Base-by-base conservation (phyloP, 2,329 filamentous ascomycete species). In the Pezicula neosporulosa region DNA sequence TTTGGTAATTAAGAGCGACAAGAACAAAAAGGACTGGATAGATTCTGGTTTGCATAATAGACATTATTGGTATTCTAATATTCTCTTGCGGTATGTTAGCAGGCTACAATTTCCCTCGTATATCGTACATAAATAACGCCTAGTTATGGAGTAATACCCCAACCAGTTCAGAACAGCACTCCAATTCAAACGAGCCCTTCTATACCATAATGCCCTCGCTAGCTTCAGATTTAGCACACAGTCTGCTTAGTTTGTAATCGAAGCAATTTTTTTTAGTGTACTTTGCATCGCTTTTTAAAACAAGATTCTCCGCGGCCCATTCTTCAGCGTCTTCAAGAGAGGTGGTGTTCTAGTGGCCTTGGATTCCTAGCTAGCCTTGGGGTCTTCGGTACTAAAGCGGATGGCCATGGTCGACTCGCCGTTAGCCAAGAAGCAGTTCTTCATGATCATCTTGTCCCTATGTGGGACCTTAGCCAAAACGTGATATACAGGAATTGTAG, bases 371-470 rank as follows among this genome's bases (percentile, higher is more conserved):
- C 21, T 30, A 13, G 37, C 45, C 45, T 48, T 48, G 13, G 52
- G 54, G 53, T 52, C 57, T 27, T 57, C 54, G 27, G 61, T 56
- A 2, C 65, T 64, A 16, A 60, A 59, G 30, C 57, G 58, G 12
- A 66, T 44, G 15, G 28, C 43, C 15, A 15, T 43, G 38, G 58
- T 60, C 5, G 33, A 55, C 7, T 63, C 41, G 21, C 48, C 50
- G 19, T 16, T 37, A 7, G 28, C 28, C 35, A 72, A 48, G 7
- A 60, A 28, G 4, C 21, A 10, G 3, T 62, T 57, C 62, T 80
- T 76, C 72, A 77, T 76, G 18, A 59, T 64, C 30, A 57, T 60
- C 65, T 80, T 80, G 56, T 80, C 77, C 13, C 48, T 58, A 56
- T 76, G 75, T 8, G 76, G 71, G 27, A 66, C 64, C 41, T 59